These are phyloP conservation scores for Aureobasidium lini DNA, from an alignment of 2,329 filamentous ascomycete species.

Conservation along the genomic window DNA sequence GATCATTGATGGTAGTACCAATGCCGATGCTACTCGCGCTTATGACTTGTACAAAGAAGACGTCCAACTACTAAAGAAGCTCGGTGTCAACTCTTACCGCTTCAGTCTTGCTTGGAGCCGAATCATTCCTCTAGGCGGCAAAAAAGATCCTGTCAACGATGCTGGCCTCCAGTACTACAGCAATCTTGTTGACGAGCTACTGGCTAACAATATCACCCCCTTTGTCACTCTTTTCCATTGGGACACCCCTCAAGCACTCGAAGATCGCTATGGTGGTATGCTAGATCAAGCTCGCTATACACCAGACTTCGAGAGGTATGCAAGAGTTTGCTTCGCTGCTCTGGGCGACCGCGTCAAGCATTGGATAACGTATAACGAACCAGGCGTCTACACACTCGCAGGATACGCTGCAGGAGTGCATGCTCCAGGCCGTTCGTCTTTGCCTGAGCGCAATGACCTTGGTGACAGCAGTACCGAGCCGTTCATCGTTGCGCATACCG, in stretches of 20 bases:
- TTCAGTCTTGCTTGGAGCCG: constrained; percentile 80
- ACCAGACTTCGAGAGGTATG: constrained; percentile 34
- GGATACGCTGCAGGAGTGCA: constrained; percentile 8
- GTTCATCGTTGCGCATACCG: constrained; percentile 31
- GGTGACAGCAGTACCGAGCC: constrained; percentile 22
- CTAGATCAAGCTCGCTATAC: constrained; percentile 23
- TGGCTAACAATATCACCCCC: constrained; percentile 68
- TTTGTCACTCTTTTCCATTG: constrained; percentile 83
- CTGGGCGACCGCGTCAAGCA: constrained; percentile 33
- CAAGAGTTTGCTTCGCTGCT: constrained; percentile 30
- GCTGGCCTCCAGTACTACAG: constrained; percentile 70
- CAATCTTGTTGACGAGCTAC: constrained; percentile 69
- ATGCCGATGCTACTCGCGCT: constrained; percentile 43
- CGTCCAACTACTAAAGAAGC: constrained; percentile 19
- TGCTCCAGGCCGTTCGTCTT: background rate
- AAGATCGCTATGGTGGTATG: constrained; percentile 31
- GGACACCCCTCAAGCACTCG: constrained; percentile 34
- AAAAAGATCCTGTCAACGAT: constrained; percentile 69
- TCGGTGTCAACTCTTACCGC: constrained; percentile 49
- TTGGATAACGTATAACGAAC: constrained; percentile 39
- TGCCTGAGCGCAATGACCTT: constrained; percentile 1
- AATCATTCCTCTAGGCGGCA: constrained; percentile 74
- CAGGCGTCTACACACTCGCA: constrained; percentile 10
- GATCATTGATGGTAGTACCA: constrained; percentile 29
- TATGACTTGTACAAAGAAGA: constrained; percentile 45